Evolutionary conservation across 2,329 filamentous ascomycete genomes (phyloP), one percentile per base, ranked within the genome.

Genomic region (Aspergillus japonicus): DNA sequence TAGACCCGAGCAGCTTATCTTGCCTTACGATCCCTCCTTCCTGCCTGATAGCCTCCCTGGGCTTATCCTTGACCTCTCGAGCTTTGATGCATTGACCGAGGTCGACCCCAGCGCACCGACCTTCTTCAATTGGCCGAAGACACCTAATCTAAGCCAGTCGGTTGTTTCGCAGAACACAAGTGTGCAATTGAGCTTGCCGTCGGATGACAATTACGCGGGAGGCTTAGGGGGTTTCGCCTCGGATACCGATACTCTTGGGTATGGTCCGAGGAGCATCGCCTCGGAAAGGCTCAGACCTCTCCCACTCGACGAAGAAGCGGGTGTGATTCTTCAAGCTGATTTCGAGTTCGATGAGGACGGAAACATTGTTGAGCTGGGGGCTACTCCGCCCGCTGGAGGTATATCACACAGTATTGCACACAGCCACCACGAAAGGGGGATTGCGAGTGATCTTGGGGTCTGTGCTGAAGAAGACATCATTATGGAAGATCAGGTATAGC

Each of bases 21-120:
- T 98, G 2, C 81, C 85, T 56, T 91, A 98, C 68, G 94, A 98
- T 69, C 92, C 92, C 0, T 83, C 85, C 47, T 97, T 98, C 71
- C 76, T 90, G 10, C 87, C 89, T 0, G 86, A 89, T 35, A 79
- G 81, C 35, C 78, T 92, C 26, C 85, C 87, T 1, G 79, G 83
- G 0, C 80, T 89, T 58, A 81, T 87, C 33, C 71, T 85, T 23
- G 81, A 85, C 53, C 69, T 87, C 16, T 75, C 76, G 11, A 72
- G 75, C 3, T 72, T 85, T 42, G 71, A 79, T 33, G 59, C 76
- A n/a, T 65, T 68, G 12, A 64, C 74, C 2, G 70, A 77, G 5
- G 66, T 75, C 5, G 66, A 59, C 57, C 68, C 60, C 62, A 73
- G 68, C 19, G 69, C 72, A 47, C 69, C 73, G 33, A 72, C 71